Conservation (phyloP, 2,329 filamentous ascomycete species). For the Claviceps sp. region DNA sequence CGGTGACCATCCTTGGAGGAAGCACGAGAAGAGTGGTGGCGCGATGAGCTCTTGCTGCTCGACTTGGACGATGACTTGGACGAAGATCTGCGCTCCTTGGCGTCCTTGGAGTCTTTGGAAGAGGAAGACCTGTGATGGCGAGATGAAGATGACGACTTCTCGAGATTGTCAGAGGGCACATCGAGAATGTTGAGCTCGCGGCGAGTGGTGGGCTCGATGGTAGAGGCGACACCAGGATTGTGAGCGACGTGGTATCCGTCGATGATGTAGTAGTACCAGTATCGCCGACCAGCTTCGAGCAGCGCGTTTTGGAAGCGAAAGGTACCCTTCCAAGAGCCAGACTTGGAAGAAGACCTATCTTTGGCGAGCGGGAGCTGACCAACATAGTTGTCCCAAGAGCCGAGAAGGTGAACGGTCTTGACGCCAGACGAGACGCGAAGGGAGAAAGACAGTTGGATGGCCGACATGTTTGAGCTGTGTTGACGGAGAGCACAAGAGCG, state of each 20-base stretch:
- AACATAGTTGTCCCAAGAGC: conserved; percentile 95
- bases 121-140: conserved; percentile 15
- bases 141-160: conserved; percentile 30
- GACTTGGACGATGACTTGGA: conserved; percentile 14
- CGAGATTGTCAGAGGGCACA: conserved; percentile 47
- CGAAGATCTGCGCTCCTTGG: conserved; percentile 10
- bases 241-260: conserved; percentile 97
- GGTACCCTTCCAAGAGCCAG: conserved; percentile 86
- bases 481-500: too few relatives aligned
- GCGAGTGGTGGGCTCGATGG: conserved; percentile 89
- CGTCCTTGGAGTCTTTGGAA: neutral
- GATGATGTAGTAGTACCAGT: conserved; percentile 99
- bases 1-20: conserved; percentile 30
- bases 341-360: conserved; percentile 70
- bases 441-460: conserved; percentile 88
- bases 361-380: conserved; percentile 90
- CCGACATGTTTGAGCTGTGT: conserved; percentile 54
- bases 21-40: conserved; percentile 24
- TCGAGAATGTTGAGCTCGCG: conserved; percentile 97
- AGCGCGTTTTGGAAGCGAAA: conserved; percentile 88
- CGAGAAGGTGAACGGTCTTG: conserved; percentile 94
- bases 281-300: conserved; percentile 77
- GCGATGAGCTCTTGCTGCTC: conserved; percentile 22
- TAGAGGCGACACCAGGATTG: conserved; percentile 81
- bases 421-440: conserved; percentile 94